phyloP scores from a whole-genome alignment of 352 stramenopile species.

The Blastocystis sp. region DNA sequence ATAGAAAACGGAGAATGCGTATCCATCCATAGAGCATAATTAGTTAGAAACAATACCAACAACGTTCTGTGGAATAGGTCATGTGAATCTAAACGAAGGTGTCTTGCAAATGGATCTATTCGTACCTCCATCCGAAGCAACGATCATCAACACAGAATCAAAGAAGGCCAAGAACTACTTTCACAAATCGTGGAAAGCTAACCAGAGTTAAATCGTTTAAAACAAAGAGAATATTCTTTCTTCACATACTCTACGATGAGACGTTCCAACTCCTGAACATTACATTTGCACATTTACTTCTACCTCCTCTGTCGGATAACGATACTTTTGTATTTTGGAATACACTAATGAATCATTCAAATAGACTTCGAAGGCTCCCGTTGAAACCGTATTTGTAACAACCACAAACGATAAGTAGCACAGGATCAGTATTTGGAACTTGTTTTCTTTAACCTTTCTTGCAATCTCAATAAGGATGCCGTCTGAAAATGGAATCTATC shows the following conservation, averaged over 20 bases:
- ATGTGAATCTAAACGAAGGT: not conserved
- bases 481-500: not conserved
- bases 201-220: not conserved
- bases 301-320: slow-evolving; percentile 12
- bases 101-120: not conserved
- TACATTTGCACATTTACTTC: not conserved
- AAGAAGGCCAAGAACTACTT: slow-evolving; percentile 37
- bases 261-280: not conserved
- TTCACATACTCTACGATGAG: not conserved
- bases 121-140: not conserved
- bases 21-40: not conserved
- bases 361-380: slow-evolving; percentile 20
- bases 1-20: slow-evolving; percentile 34
- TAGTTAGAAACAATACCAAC: not conserved
- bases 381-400: not conserved
- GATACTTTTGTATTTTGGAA: slow-evolving; percentile 7
- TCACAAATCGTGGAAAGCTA: slow-evolving; percentile 18
- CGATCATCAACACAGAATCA: not conserved
- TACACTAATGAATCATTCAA: slow-evolving; percentile 21
- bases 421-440: not conserved
- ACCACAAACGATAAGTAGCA: slow-evolving; percentile 13
- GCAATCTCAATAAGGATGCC: not conserved
- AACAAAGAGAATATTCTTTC: not conserved
- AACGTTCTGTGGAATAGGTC: not conserved
- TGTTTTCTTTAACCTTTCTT: not conserved